phyloP scores from a whole-genome alignment of 202 grass and related monocot genomes.

The Digitaria exilis region DNA sequence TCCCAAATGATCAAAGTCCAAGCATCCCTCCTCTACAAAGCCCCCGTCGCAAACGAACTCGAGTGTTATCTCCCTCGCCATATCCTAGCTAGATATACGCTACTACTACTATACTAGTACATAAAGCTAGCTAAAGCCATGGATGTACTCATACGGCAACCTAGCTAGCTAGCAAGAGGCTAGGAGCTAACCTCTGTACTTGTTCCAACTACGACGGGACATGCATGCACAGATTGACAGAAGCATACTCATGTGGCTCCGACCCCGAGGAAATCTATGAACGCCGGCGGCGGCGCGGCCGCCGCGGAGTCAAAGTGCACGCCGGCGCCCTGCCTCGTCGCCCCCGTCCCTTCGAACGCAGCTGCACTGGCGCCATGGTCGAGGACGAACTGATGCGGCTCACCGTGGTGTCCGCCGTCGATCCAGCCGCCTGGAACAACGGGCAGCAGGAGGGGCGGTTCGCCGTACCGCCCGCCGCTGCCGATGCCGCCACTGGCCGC shows the following conservation, averaged over 20 bases:
- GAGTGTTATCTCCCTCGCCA: neutral
- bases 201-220: conserved; percentile 20
- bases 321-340: conserved; percentile 7
- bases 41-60: neutral
- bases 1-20: conserved; percentile 36
- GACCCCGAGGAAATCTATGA: conserved; percentile 97
- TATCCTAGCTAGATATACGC: conserved; percentile 12
- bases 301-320: conserved; percentile 36
- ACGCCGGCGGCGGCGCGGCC: conserved; percentile 46
- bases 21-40: conserved; percentile 24
- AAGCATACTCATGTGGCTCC: conserved; percentile 62
- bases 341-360: conserved; percentile 18
- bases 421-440: conserved; percentile 11
- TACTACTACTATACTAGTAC: neutral
- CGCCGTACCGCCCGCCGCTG: conserved; percentile 1
- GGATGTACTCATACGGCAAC: neutral
- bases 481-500: neutral
- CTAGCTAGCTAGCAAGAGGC: conserved; percentile 7
- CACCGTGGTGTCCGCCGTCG: conserved; percentile 3
- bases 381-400: neutral
- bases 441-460: conserved; percentile 26
- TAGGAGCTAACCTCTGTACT: neutral
- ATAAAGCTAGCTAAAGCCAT: conserved; percentile 5
- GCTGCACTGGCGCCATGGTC: neutral
- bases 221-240: neutral